Evolutionary conservation across 2,329 filamentous ascomycete genomes (phyloP), one percentile per base, ranked within the genome.

Genomic region (Mycosphaerella sp.): DNA sequence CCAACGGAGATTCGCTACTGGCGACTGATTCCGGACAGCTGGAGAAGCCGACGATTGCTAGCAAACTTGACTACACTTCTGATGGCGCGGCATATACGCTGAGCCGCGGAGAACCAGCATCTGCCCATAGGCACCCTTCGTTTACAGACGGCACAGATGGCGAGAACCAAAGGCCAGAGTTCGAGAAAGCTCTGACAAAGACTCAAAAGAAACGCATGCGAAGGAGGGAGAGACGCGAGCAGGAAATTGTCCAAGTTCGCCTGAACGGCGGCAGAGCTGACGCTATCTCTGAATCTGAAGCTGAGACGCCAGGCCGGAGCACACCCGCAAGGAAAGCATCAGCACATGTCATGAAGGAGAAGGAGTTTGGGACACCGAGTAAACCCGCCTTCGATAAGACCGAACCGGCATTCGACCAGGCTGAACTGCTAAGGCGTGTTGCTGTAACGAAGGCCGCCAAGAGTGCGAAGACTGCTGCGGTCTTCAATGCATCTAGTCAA

Each of bases 11-110:
- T 21, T 37, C 27, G 6, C 13, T 36, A 5, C 34, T 27, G 34
- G 44, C 27, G 10, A 17, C 17, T 14, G 27, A 44, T 12, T 6
- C 2, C 16, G 21, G 21, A 16, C 18, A 43, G 41, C 9, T 27
- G 21, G 43, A 32, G 35, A 40, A 46, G 16, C 25, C 40, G 7
- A 42, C 25, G 4, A 12, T 50, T 13, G 49, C 58, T 10, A 54
- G 46, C 47, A 60, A 65, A 58, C 53, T 65, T 63, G 50, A 68
- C 61, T 74, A 73, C 49, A 68, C 67, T 27, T 73, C 71, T 8
- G 73, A 75, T 52, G 73, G 73, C n/a, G 70, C 68, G 32, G 60
- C 67, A 6, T 68, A 68, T 46, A 50, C 37, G 12, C 39, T 47
- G n/a, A 54, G 30, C 16, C 48, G 41, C 13, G 41, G 41, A n/a